Evolutionary conservation across 331 rosid genomes (phyloP), one percentile per base, ranked within the genome.

Genomic region (Pyrus hybrid): DNA sequence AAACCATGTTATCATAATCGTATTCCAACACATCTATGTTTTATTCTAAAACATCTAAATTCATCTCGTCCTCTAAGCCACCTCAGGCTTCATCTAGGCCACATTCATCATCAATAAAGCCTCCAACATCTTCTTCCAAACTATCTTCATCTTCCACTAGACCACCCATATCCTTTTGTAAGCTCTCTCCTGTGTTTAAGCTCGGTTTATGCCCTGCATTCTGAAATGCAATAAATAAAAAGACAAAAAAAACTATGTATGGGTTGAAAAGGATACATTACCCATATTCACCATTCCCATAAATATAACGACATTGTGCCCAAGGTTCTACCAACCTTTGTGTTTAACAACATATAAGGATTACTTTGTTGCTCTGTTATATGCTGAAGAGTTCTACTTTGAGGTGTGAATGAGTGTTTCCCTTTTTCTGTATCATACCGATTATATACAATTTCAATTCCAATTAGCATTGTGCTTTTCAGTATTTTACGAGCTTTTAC

Each of bases 271-370:
- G 41, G 11, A 2, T 47, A 30, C 81, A n/a, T 49, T 54, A 32
- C 82, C 73, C 6, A 17, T 79, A 49, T 85, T 43, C 66, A 25
- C 43, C 6, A 72, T 85, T 81, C 85, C 85, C 13, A 70, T 63
- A 58, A 53, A 63, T 72, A 54, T 78, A 57, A 29, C 3, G 80
- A 72, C 23, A 79, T 71, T 18, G 75, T 47, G 47, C 88, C 88
- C 8, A 22, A 49, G 29, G 72, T 81, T 57, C 47, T 85, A 63
- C 5, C 58, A 53, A 23, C 71, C 68, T 26, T 17, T 81, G 67
- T 81, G 80, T 26, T 68, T 68, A 64, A 21, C 51, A 8, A 74
- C 83, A 7, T 84, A 84, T 25, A 75, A 72, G 80, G 74, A 70
- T 64, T 77, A 57, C 83, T 85, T 33, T 33, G 41, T 1, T 33